Percentiles rank a stretch among this genome's conserved stretches.
phyloP scores from a whole-genome alignment of 441 rosid species.

The Populus hybrid region DNA sequence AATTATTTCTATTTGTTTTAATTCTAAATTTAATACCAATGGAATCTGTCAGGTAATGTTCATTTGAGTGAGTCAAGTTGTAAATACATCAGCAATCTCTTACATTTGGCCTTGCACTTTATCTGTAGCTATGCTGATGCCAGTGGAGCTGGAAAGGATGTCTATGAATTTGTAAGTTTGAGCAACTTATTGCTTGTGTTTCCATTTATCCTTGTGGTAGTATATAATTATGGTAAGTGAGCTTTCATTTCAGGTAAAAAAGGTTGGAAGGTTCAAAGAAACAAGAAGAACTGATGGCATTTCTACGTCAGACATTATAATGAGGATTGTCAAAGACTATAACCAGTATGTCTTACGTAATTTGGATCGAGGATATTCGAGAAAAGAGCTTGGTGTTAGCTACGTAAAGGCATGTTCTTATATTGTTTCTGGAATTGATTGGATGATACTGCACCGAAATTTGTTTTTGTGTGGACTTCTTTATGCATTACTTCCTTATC shows the following conservation, averaged over 20 bases:
- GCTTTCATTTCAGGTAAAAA: conserved; percentile 38
- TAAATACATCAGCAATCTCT: neutral
- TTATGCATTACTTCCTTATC: neutral
- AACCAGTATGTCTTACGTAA: conserved; percentile 78
- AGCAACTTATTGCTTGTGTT: conserved; percentile 11
- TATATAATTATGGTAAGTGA: neutral
- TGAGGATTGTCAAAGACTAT: conserved; percentile 80
- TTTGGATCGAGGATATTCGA: conserved; percentile 71
- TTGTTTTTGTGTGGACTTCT: neutral
- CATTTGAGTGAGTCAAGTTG: neutral
- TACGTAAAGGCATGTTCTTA: conserved; percentile 54
- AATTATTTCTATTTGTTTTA: neutral
- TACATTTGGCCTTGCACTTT: conserved; percentile 8
- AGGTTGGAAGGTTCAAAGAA: conserved; percentile 70
- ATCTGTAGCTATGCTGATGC: conserved; percentile 67
- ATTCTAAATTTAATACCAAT: neutral
- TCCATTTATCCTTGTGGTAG: neutral
- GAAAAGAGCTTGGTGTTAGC: conserved; percentile 82
- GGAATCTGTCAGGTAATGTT: neutral
- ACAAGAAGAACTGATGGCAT: conserved; percentile 81
- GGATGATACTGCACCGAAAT: neutral
- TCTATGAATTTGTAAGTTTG: conserved; percentile 72
- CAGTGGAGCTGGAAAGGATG: conserved; percentile 79
- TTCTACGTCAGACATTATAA: conserved; percentile 75
- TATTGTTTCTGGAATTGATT: neutral